Percentiles rank a stretch among this genome's conserved stretches.
Conservation (phyloP, 495 filamentous ascomycete species). For the Achaetomiella virescens region DNA sequence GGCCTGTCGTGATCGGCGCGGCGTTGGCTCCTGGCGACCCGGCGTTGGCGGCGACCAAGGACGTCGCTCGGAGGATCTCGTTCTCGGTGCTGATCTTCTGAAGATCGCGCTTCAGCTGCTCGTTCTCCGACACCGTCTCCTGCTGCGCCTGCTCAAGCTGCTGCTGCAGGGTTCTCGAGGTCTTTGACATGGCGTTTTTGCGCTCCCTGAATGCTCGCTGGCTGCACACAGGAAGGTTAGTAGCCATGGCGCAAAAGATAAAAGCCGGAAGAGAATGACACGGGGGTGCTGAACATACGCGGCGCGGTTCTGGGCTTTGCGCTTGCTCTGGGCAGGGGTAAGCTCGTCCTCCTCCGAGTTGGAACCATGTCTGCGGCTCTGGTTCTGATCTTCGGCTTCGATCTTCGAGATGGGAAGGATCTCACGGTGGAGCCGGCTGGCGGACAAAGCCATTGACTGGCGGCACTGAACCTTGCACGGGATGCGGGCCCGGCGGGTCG, state of each 20-base stretch:
- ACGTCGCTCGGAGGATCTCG: constrained; percentile 83
- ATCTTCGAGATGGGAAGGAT: constrained; percentile 33
- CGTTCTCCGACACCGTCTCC: constrained; percentile 57
- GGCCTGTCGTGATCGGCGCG: constrained; percentile 50
- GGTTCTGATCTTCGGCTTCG: constrained; percentile 25
- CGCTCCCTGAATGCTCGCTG: constrained; percentile 96
- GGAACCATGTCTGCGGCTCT: constrained; percentile 33
- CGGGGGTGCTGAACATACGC: constrained; percentile 61
- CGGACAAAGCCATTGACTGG: constrained; percentile 26
- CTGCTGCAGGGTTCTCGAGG: constrained; percentile 78
- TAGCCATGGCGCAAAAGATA: not conserved
- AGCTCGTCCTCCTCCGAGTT: constrained; percentile 53
- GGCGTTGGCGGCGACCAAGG: constrained; percentile 27
- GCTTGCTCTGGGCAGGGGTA: constrained; percentile 73
- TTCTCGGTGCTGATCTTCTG: constrained; percentile 81
- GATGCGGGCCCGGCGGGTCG: constrained; percentile 38
- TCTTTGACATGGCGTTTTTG: constrained; percentile 89
- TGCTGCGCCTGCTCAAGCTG: constrained; percentile 55
- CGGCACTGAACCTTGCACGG: constrained; percentile 8
- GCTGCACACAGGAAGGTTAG: constrained; percentile 40
- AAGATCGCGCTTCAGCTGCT: constrained; percentile 74
- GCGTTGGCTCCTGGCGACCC: constrained; percentile 22
- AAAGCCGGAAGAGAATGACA: not conserved
- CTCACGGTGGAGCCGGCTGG: constrained; percentile 24
- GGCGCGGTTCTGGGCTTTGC: constrained; percentile 94